phyloP scores from a whole-genome alignment of 108 stramenopile genomes.

The Cyclotella baltica region DNA sequence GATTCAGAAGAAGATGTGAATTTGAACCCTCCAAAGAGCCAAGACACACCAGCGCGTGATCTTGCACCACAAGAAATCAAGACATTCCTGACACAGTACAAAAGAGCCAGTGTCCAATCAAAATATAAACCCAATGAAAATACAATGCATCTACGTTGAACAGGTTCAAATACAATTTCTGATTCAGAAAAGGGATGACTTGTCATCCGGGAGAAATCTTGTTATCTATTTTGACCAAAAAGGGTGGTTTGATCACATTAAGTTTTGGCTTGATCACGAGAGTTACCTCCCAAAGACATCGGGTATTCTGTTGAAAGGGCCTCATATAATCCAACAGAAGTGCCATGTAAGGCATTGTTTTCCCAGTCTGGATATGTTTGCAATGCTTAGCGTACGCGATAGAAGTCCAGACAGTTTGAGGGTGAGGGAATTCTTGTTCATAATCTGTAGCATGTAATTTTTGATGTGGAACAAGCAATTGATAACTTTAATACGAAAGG shows the following conservation, averaged over 20 bases:
- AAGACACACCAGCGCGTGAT: neutral
- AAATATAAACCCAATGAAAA: slow-evolving; percentile 4
- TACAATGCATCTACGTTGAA: slow-evolving; percentile 12
- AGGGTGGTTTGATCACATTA: slow-evolving; percentile 13
- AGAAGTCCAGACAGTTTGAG: slow-evolving; percentile 7
- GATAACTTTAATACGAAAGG: slow-evolving; percentile 1
- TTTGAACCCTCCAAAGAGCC: neutral
- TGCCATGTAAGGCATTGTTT: slow-evolving; percentile 17
- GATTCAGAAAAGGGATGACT: neutral
- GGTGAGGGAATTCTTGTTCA: slow-evolving; percentile 5
- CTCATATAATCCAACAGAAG: slow-evolving; percentile 23
- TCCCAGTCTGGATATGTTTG: slow-evolving; percentile 20
- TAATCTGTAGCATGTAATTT: slow-evolving; percentile 10
- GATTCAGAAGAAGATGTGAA: neutral
- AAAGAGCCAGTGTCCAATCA: neutral
- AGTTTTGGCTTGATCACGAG: slow-evolving; percentile 18
- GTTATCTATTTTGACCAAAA: slow-evolving; percentile 3
- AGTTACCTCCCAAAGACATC: slow-evolving; percentile 15
- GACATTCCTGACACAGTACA: neutral
- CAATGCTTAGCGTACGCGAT: neutral
- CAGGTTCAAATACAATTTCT: slow-evolving; percentile 1
- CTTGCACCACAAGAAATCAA: neutral
- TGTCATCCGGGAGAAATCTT: slow-evolving; percentile 17
- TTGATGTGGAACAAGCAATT: slow-evolving; percentile 12
- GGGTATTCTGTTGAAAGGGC: slow-evolving; percentile 13